Evolutionary conservation across 192 early-diverging fungal species (phyloP).

Genomic region (Dissophora ornata): DNA sequence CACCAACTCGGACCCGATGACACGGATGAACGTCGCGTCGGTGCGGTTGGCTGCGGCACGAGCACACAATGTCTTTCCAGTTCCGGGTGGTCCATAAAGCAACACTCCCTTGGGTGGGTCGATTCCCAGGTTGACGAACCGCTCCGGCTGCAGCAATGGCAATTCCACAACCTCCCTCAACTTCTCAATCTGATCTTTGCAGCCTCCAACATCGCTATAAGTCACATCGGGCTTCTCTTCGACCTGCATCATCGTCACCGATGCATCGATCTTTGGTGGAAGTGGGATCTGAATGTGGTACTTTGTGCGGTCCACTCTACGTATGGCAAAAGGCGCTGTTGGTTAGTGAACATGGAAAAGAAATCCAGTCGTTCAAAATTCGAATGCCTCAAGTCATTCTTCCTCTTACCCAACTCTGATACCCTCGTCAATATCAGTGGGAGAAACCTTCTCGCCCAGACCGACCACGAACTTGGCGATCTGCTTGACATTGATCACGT

Average conservation of each 20-base stretch:
- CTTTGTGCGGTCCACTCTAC: constrained; percentile 95
- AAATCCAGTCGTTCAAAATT: no score
- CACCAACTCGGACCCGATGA: constrained; percentile 99
- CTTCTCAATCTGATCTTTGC: constrained; percentile 99
- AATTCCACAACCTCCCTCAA: constrained; percentile 98
- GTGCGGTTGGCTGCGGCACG: constrained; percentile 99
- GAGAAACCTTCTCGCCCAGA: constrained; percentile 94
- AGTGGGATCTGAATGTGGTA: constrained; percentile 99
- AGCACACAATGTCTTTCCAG: constrained; percentile 97
- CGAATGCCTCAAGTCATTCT: no score
- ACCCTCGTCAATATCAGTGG: constrained; percentile 99
- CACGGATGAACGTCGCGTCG: constrained; percentile 99
- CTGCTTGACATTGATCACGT: constrained; percentile 98
- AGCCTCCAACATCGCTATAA: constrained; percentile 98
- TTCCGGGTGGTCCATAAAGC: constrained; percentile 96
- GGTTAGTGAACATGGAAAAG: no score
- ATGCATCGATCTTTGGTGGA: constrained; percentile 98
- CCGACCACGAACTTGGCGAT: constrained; percentile 99
- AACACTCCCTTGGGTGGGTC: constrained; percentile 99
- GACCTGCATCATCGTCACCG: constrained; percentile 99
- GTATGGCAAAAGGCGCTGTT: neutral
- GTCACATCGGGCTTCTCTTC: constrained; percentile 99
- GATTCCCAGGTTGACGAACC: constrained; percentile 98
- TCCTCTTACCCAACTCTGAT: constrained; percentile 93
- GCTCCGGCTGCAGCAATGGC: constrained; percentile 94